A percentile compares a stretch with the other conserved stretches of the same genome.
These are phyloP conservation scores for Mimosa bimucronata DNA, from an alignment of 306 rosid genomes.

Conservation along the genomic window DNA sequence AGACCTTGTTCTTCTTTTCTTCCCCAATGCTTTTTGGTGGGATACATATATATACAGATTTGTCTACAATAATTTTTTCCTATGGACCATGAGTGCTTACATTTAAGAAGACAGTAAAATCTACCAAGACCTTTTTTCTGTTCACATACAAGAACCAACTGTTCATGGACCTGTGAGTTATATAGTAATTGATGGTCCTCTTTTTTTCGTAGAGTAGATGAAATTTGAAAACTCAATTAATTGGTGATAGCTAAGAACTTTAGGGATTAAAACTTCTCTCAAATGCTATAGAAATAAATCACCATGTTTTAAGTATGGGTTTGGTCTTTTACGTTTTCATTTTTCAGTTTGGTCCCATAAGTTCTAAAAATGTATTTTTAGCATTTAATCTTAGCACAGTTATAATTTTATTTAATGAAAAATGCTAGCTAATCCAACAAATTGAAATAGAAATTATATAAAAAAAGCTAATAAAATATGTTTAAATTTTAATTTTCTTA, in stretches of 20 bases:
- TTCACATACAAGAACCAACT: not conserved
- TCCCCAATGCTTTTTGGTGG: constrained; percentile 19
- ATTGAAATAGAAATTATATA: too few species aligned
- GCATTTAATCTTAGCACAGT: too few species aligned
- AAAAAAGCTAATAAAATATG: too few species aligned
- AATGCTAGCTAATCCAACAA: too few species aligned
- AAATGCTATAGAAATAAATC: not conserved
- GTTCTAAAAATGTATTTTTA: too few species aligned
- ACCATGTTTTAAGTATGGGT: too few species aligned
- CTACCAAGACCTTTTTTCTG: constrained; percentile 2
- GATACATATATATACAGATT: not conserved
- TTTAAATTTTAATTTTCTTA: too few species aligned
- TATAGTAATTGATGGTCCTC: not conserved
- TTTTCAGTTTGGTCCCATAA: too few species aligned
- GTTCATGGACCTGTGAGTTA: not conserved
- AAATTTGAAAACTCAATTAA: not conserved
- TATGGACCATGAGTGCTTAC: constrained; percentile 1
- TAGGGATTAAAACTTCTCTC: not conserved
- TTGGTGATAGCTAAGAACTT: not conserved
- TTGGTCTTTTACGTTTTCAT: too few species aligned
- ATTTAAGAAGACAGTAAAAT: not conserved
- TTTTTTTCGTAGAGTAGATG: not conserved
- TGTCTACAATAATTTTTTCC: constrained; percentile 14
- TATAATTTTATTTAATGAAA: too few species aligned
- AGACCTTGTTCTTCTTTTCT: not conserved